Percentiles rank a stretch among this genome's conserved stretches.
These are phyloP conservation scores for Madurella mycetomatis DNA, from an alignment of 2,329 filamentous ascomycete genomes.

Conservation along the genomic window DNA sequence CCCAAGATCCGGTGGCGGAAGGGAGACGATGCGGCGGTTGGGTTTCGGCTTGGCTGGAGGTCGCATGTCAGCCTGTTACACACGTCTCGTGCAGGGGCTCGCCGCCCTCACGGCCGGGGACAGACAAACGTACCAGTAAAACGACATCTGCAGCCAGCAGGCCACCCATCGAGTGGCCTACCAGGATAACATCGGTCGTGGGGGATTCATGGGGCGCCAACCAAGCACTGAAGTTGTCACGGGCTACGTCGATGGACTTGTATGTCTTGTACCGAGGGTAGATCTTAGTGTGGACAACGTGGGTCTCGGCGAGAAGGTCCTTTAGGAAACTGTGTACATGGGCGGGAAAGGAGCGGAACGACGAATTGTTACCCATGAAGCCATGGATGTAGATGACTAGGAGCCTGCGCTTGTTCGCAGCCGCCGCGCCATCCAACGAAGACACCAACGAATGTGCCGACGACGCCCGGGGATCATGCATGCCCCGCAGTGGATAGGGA, in stretches of 20 bases:
- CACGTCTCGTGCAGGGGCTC: neutral
- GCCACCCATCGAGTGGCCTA: slow-evolving; percentile 90
- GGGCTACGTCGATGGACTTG: slow-evolving; percentile 65
- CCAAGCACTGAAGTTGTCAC: slow-evolving; percentile 82
- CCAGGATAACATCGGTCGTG: slow-evolving; percentile 72
- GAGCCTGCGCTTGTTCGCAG: slow-evolving; percentile 49
- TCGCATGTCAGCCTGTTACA: neutral
- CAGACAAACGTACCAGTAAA: slow-evolving; percentile 48
- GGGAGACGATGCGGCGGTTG: slow-evolving; percentile 31
- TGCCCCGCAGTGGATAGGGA: slow-evolving; percentile 15
- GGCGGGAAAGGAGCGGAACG: slow-evolving; percentile 81
- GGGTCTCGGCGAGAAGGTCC: slow-evolving; percentile 62
- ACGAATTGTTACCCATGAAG: slow-evolving; percentile 83
- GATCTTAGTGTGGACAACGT: slow-evolving; percentile 81
- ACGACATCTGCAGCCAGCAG: slow-evolving; percentile 75
- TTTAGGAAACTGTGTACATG: slow-evolving; percentile 76
- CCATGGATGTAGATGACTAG: slow-evolving; percentile 84
- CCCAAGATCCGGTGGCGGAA: slow-evolving; percentile 76
- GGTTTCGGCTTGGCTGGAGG: slow-evolving; percentile 30
- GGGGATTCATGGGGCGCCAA: slow-evolving; percentile 69
- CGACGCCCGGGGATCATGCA: slow-evolving; percentile 43
- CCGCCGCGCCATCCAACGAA: slow-evolving; percentile 33
- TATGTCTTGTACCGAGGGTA: slow-evolving; percentile 78
- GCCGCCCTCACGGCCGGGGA: neutral
- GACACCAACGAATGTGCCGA: slow-evolving; percentile 44